Percentiles rank a stretch among this genome's conserved stretches.
phyloP scores from a whole-genome alignment of 345 rosid species.

The Citrus medica region DNA sequence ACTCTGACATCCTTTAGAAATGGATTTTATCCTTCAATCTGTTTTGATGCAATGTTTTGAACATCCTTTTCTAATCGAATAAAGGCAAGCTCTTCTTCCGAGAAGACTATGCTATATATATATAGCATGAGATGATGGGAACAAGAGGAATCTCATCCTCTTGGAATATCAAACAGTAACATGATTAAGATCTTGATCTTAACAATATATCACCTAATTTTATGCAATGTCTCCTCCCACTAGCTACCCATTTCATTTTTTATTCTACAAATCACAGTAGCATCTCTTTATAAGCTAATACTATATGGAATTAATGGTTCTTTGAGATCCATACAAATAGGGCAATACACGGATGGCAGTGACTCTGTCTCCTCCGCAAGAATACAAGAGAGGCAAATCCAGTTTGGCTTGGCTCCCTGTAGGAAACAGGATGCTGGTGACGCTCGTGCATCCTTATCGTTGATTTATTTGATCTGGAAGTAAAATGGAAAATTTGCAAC shows the following conservation, averaged over 20 bases:
- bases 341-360: neutral
- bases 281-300: neutral
- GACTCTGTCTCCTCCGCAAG: slow-evolving; percentile 1
- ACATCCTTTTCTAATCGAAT: too few species aligned
- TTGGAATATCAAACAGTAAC: neutral
- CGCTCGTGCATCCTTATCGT: neutral
- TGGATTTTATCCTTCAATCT: too few species aligned
- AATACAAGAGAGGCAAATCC: neutral
- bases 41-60: too few species aligned
- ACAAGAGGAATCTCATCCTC: slow-evolving; percentile 16
- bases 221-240: neutral
- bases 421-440: neutral
- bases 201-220: neutral
- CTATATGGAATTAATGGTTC: neutral
- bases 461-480: neutral
- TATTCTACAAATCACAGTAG: neutral
- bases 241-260: neutral
- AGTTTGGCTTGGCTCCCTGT: neutral
- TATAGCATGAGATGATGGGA: neutral
- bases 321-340: neutral
- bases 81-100: too few species aligned
- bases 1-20: too few species aligned
- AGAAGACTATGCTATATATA: too few species aligned
- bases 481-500: neutral
- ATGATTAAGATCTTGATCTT: neutral